These are phyloP conservation scores for Hypoxylon lenormandii DNA, from an alignment of 495 filamentous ascomycete species.

Conservation along the genomic window DNA sequence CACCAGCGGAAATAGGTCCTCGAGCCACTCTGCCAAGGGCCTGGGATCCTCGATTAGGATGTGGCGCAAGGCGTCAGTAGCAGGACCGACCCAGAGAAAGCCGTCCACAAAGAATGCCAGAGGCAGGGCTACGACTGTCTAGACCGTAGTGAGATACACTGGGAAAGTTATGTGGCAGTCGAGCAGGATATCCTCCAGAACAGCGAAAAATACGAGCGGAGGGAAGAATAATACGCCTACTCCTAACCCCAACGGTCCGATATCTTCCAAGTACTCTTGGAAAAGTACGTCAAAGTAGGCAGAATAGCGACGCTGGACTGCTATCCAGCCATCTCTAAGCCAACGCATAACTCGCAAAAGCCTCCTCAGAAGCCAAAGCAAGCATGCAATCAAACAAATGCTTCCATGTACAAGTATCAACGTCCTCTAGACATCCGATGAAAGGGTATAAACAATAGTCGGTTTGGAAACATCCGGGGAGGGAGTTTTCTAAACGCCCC, in stretches of 20 bases:
- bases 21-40: slow-evolving; percentile 3
- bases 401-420: neutral
- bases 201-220: slow-evolving; percentile 2
- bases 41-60: slow-evolving; percentile 8
- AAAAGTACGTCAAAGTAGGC: slow-evolving; percentile 2
- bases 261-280: neutral
- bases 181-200: slow-evolving; percentile 12
- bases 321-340: neutral
- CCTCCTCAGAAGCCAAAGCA: slow-evolving; percentile 5
- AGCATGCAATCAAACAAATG: slow-evolving; percentile 2
- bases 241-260: neutral
- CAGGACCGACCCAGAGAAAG: slow-evolving; percentile 2
- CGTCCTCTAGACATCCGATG: slow-evolving; percentile 10
- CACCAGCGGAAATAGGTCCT: neutral
- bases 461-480: neutral
- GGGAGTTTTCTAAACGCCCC: slow-evolving; percentile 63
- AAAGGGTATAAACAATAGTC: slow-evolving; percentile 8
- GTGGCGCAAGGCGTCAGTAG: neutral
- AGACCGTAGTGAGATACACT: slow-evolving; percentile 4
- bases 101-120: neutral
- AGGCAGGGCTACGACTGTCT: neutral
- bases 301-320: slow-evolving; percentile 16
- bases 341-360: slow-evolving; percentile 4
- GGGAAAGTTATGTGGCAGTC: slow-evolving; percentile 5
- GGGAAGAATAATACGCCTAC: neutral